These are phyloP conservation scores for Arthrobotrys sphaeroides DNA, from an alignment of 2,329 filamentous ascomycete genomes.

Conservation along the genomic window DNA sequence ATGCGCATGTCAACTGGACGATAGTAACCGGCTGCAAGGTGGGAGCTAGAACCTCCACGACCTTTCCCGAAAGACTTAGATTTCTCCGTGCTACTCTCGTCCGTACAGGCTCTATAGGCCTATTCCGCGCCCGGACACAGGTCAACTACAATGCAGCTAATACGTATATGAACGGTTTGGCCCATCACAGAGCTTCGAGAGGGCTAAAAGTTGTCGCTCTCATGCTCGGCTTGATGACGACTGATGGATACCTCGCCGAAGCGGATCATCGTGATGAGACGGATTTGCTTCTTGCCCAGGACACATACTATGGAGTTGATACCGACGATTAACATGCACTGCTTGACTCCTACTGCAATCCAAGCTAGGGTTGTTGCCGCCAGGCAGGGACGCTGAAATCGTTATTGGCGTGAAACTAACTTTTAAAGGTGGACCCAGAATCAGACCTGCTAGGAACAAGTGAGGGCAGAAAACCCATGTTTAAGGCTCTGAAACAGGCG, in stretches of 20 bases:
- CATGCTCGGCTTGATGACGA: slow-evolving; percentile 60
- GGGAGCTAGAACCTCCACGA: slow-evolving; percentile 68
- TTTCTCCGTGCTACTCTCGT: slow-evolving; percentile 64
- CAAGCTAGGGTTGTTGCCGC: background rate
- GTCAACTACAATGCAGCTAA: slow-evolving; percentile 65
- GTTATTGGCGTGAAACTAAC: slow-evolving; percentile 13
- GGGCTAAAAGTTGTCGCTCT: slow-evolving; percentile 59
- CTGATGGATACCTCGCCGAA: slow-evolving; percentile 23
- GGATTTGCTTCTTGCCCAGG: slow-evolving; percentile 19
- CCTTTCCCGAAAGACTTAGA: slow-evolving; percentile 61
- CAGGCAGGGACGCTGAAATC: slow-evolving; percentile 10
- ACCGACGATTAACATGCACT: slow-evolving; percentile 14
- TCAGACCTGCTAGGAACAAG: slow-evolving; percentile 15
- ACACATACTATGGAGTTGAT: slow-evolving; percentile 26
- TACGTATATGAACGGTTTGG: slow-evolving; percentile 62
- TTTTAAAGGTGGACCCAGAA: slow-evolving; percentile 20
- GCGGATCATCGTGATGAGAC: slow-evolving; percentile 12
- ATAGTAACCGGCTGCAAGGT: slow-evolving; percentile 67
- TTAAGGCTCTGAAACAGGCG: background rate
- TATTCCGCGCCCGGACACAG: slow-evolving; percentile 62
- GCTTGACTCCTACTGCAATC: slow-evolving; percentile 22
- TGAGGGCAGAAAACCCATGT: slow-evolving; percentile 31
- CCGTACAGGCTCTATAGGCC: slow-evolving; percentile 59
- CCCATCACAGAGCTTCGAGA: slow-evolving; percentile 59
- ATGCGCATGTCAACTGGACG: slow-evolving; percentile 64